phyloP scores from a whole-genome alignment of 73 alveolate species.

The Tetrahymena elliotti region DNA sequence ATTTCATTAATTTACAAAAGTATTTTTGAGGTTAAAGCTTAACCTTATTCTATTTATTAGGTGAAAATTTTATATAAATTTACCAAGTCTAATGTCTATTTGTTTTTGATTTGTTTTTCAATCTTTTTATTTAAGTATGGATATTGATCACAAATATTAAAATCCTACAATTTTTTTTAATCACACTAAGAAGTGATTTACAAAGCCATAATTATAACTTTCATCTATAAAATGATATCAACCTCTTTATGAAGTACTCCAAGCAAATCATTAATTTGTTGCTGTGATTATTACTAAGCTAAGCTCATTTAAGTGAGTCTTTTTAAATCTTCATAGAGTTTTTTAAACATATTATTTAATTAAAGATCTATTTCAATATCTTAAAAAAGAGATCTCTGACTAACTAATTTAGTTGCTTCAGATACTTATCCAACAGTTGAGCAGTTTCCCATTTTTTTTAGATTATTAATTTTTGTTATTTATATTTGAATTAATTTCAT shows the following conservation, averaged over 20 bases:
- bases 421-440: neutral
- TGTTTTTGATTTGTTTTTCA: neutral
- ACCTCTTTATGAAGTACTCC: neutral
- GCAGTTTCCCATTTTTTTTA: neutral
- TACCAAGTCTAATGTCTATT: no score
- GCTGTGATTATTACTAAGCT: no score
- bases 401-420: neutral
- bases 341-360: neutral
- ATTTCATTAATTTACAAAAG: neutral
- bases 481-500: no score
- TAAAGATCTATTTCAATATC: neutral
- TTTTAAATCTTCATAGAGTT: neutral
- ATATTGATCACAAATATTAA: neutral
- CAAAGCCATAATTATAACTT: neutral
- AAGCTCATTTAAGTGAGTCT: neutral
- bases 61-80: no score
- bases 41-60: neutral
- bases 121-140: neutral
- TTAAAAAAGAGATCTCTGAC: neutral
- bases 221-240: neutral
- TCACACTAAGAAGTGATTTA: neutral
- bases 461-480: no score
- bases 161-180: neutral
- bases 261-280: neutral
- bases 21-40: neutral